Evolutionary conservation across 495 filamentous ascomycete species (phyloP).

Genomic region (Podospora comata): DNA sequence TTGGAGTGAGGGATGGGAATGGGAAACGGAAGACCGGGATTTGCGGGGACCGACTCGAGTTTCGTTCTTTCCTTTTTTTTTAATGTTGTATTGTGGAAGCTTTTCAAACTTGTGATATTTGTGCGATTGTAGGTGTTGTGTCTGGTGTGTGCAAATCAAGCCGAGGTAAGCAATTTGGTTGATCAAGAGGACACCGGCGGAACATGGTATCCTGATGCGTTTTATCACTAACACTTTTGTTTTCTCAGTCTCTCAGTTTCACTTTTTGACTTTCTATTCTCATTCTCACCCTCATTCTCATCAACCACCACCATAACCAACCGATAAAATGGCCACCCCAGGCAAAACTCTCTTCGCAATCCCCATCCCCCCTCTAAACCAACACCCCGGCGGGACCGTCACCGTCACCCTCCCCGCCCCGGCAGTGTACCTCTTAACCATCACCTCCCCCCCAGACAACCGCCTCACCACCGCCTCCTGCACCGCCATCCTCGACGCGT

Average conservation of each 20-base stretch:
- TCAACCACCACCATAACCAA: background rate
- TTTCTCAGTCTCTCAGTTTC: background rate
- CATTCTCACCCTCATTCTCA: background rate
- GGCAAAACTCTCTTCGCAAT: constrained; percentile 40
- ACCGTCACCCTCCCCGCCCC: constrained; percentile 55
- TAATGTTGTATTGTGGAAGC: background rate
- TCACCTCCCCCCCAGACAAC: constrained; percentile 69
- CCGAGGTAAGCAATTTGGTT: background rate
- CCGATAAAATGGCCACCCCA: constrained; percentile 10
- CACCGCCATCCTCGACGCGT: constrained; percentile 60
- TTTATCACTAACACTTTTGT: background rate
- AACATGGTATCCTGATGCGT: background rate
- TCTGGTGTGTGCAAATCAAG: background rate
- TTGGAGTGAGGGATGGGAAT: background rate
- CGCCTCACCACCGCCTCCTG: constrained; percentile 66
- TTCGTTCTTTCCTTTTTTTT: background rate
- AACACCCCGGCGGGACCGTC: constrained; percentile 49
- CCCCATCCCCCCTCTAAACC: constrained; percentile 35
- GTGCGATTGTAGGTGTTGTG: background rate
- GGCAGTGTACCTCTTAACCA: constrained; percentile 68
- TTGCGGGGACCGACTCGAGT: background rate
- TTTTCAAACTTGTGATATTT: background rate
- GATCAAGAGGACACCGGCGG: background rate
- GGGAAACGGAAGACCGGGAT: background rate
- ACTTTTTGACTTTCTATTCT: background rate